phyloP scores from a whole-genome alignment of 176 grass and related monocot genomes.

The Luzula sylvatica region DNA sequence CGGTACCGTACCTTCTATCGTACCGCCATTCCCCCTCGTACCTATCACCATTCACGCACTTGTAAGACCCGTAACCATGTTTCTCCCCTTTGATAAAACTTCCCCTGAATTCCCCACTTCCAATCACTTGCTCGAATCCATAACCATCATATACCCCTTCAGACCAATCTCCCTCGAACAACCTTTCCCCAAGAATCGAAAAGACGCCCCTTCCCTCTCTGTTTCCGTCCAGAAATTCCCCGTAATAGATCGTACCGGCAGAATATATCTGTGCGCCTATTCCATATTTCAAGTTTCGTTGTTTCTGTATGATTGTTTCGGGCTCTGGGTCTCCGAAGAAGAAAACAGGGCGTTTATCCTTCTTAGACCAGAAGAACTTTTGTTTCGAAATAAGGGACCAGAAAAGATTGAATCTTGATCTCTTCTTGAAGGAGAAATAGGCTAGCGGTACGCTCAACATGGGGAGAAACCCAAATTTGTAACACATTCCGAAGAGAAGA shows the following conservation, averaged over 20 bases:
- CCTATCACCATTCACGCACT: conserved; percentile 50
- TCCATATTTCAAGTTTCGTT: background rate
- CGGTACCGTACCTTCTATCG: conserved; percentile 48
- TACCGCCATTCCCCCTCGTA: conserved; percentile 57
- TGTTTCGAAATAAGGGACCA: too few species aligned
- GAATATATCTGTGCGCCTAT: conserved; percentile 48
- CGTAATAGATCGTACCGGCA: conserved; percentile 63
- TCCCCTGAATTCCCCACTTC: conserved; percentile 44
- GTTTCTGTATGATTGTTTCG: conserved; percentile 23
- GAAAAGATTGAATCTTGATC: conserved; percentile 7
- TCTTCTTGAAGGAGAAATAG: conserved; percentile 7
- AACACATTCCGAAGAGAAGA: conserved; percentile 23
- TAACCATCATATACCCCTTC: conserved; percentile 56
- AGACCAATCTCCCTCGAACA: conserved; percentile 72
- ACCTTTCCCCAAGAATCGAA: conserved; percentile 34
- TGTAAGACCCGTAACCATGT: conserved; percentile 47
- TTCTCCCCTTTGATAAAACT: conserved; percentile 44
- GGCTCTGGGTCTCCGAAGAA: conserved; percentile 55
- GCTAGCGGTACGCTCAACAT: background rate
- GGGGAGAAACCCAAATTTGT: background rate
- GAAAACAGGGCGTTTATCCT: conserved; percentile 23
- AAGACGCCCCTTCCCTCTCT: conserved; percentile 55
- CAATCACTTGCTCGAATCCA: conserved; percentile 52
- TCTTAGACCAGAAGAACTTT: too few species aligned
- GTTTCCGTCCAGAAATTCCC: conserved; percentile 55